Evolutionary conservation across 169 alveolate genomes (phyloP).

Genomic region (Eimeria praecox): DNA sequence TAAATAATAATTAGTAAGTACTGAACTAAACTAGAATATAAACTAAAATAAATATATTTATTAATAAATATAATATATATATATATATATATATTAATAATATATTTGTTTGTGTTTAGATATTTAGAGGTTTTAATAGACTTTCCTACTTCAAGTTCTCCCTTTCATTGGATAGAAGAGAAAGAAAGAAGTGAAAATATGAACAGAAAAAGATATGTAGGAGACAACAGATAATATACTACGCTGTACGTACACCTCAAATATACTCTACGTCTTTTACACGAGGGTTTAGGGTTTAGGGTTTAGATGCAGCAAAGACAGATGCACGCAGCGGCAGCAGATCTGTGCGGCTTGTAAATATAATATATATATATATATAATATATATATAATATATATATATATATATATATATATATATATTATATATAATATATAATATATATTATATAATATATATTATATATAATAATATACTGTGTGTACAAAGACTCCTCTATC

Average conservation of each 20-base stretch:
- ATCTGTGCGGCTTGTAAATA: too few relatives aligned
- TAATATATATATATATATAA: too few relatives aligned
- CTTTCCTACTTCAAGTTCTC: neutral
- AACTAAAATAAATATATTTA: neutral
- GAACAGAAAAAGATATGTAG: conserved; percentile 15
- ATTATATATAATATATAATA: too few relatives aligned
- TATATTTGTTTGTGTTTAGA: neutral
- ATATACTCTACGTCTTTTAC: neutral
- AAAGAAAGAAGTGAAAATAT: neutral
- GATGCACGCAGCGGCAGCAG: too few relatives aligned
- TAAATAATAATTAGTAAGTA: neutral
- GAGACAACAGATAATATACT: neutral
- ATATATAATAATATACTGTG: too few relatives aligned
- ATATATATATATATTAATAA: too few relatives aligned
- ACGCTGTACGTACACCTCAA: conserved; percentile 27
- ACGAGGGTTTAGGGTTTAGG: too few relatives aligned
- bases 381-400: too few relatives aligned
- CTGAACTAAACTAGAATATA: too few relatives aligned
- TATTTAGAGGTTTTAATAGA: conserved; percentile 11
- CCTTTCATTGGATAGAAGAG: neutral
- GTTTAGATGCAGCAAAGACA: neutral
- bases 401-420: too few relatives aligned
- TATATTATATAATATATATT: too few relatives aligned
- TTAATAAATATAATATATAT: neutral
- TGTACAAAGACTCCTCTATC: too few relatives aligned